Base-by-base conservation (phyloP, 2,329 filamentous ascomycete species). In the Exophiala viscosa region DNA sequence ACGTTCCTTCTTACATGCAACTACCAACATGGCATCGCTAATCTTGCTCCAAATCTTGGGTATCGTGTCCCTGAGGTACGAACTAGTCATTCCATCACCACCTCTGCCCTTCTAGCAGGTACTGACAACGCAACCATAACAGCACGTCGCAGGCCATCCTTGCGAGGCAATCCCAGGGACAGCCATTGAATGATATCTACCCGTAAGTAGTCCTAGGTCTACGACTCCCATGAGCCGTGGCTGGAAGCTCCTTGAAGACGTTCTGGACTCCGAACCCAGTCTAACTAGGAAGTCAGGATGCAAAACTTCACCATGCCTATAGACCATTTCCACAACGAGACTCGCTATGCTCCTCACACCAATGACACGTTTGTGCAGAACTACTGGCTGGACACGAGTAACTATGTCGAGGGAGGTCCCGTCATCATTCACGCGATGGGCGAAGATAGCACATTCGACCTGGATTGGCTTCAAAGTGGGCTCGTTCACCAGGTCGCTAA, bases 381-480 rank as follows among this genome's bases (percentile, higher is more conserved):
- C 39, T 95, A 93, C 73, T 95, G 86, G 86, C 88, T 92, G 61
- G 88, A 95, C 64, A 82, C 84, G 1, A 79, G 79, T 42, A 78
- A 87, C 70, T 95, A 95, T 71, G 78, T 84, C 65, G 72, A 79
- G 0, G 90, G 90, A 11, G 90, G 90, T 0, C 90, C 90, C 0
- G 85, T 95, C 41, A 87, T 95, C 50, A 79, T 93, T 5, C 77
- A 95, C 3, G 78, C 84, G 32, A 78, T 79, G 3, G 89, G 89
- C 18, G 89, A 95, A 71, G 85, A 83, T 0, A 72, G 71, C 52
- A 70, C 67, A 17, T 81, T 67, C 33, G 78, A 88, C n/a, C 72
- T 93, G n/a, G 77, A 79, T 0, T 91, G 80, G 64, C 71, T 95
- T 11, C 82, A 90, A 60, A 88, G 92, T 66, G 90, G 90, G 46